Evolutionary conservation across 192 early-diverging fungal genomes (phyloP), one percentile per base, ranked within the genome.

Genomic region (Coemansia reversa): DNA sequence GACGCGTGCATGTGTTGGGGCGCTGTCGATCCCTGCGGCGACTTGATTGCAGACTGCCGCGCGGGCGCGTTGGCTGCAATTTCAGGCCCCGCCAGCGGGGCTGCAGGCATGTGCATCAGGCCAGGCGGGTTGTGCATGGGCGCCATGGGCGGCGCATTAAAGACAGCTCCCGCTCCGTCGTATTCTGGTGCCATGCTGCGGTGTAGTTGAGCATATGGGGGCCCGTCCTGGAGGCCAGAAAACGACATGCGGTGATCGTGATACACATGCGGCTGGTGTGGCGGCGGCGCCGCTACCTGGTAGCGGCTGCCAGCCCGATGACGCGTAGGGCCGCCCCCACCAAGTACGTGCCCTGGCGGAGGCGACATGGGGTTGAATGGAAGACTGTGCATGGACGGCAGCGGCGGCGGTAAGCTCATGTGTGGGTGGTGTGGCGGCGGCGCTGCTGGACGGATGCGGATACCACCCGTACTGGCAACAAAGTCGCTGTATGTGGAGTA

Each of bases 401-500:
- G 49, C 5, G 45, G 42, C 35, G 60, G 59, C 59, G 67, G 45
- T n/a, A 30, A n/a, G 1, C 11, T 5, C 60, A 51, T 50, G 60
- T 48, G 47, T n/a, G 60, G 1, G 39, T 45, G 49, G 25, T 24
- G 50, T 33, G 28, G 22, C 58, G 64, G 50, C 30, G 60, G 60
- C 12, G 62, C 54, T 5, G 47, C 62, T n/a, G 70, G 70, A 50
- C 62, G 71, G 48, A 74, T 70, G 45, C 76, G 67, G 35, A 79
- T 79, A 4, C 64, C 55, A 33, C 76, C 76, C 18, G 76, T 62
- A 58, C 63, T 79, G 49, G 71, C 39, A 50, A 79, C 70, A 50
- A 65, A 79, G 65, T 79, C 76, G 29, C 76, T 57, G 50, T 79
- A 79, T 4, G 76, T 60, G n/a, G 71, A 67, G 68, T 66, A 79